phyloP scores from a whole-genome alignment of 176 grass and related monocot genomes.

The Elymus sibiricus region DNA sequence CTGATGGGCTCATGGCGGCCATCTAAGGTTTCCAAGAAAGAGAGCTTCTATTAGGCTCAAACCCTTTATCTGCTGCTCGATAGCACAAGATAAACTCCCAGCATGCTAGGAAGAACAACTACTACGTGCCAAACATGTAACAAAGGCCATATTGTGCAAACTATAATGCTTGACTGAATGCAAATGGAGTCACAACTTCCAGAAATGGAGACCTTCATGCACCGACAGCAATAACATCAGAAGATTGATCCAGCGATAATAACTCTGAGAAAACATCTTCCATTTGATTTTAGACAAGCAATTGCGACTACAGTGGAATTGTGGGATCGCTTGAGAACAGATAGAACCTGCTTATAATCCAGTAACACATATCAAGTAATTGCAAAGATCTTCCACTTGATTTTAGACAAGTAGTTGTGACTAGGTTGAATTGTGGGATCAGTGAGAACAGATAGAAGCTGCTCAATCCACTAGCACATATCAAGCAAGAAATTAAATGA shows the following conservation, averaged over 20 bases:
- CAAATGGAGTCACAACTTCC: not conserved
- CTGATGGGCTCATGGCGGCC: no score
- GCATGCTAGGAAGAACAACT: not conserved
- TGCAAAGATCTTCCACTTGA: not conserved
- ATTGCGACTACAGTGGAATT: not conserved
- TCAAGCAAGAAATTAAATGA: not conserved
- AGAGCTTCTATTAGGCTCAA: not conserved
- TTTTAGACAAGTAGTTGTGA: not conserved
- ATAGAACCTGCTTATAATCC: conserved; percentile 27
- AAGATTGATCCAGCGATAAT: not conserved
- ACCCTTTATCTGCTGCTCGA: not conserved
- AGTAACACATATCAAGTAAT: not conserved
- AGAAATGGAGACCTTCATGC: not conserved
- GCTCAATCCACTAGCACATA: conserved; percentile 21
- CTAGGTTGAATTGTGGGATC: not conserved
- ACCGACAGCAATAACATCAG: not conserved
- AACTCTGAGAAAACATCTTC: not conserved
- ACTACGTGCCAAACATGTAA: not conserved
- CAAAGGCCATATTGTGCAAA: not conserved
- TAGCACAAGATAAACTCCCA: not conserved
- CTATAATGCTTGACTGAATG: not conserved
- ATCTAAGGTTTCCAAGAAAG: not conserved
- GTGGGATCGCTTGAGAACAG: not conserved
- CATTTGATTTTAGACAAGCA: not conserved
- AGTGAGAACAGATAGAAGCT: conserved; percentile 1